These are phyloP conservation scores for Thermomucor indicae-seudaticae DNA, from an alignment of 371 early-diverging fungal genomes.

Conservation along the genomic window DNA sequence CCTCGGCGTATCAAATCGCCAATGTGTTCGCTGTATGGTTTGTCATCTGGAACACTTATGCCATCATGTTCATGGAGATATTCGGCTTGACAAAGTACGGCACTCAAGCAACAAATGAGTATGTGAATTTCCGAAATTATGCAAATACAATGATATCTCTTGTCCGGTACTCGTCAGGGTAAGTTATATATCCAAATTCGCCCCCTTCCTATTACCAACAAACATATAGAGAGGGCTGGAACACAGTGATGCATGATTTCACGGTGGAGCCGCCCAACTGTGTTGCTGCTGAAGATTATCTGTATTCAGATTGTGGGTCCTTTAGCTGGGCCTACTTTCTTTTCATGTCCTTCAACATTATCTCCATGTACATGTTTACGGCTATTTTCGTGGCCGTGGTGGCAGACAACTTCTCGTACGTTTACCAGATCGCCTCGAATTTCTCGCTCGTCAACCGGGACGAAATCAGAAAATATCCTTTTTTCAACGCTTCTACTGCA, in stretches of 20 bases:
- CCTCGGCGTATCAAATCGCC: slow-evolving; percentile 56
- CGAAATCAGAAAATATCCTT: slow-evolving; percentile 60
- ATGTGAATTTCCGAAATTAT: slow-evolving; percentile 62
- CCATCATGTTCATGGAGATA: slow-evolving; percentile 70
- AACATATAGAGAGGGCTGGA: slow-evolving; percentile 67
- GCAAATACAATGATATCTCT: slow-evolving; percentile 57
- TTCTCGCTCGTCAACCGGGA: slow-evolving; percentile 61
- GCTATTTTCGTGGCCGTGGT: slow-evolving; percentile 73
- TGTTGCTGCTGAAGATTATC: slow-evolving; percentile 48
- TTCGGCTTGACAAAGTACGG: slow-evolving; percentile 69
- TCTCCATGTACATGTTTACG: slow-evolving; percentile 74
- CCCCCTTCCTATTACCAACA: not conserved
- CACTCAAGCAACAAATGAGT: slow-evolving; percentile 41
- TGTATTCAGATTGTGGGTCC: slow-evolving; percentile 67
- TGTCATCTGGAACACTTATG: slow-evolving; percentile 60
- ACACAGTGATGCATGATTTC: slow-evolving; percentile 67
- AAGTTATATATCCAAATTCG: slow-evolving; percentile 7
- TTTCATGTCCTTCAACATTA: slow-evolving; percentile 65
- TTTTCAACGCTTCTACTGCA: slow-evolving; percentile 8
- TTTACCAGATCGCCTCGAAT: slow-evolving; percentile 60
- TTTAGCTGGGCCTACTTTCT: slow-evolving; percentile 57
- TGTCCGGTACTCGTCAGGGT: slow-evolving; percentile 67
- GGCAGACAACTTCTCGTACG: slow-evolving; percentile 68
- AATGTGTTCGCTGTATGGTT: slow-evolving; percentile 68
- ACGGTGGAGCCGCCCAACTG: slow-evolving; percentile 60